Conservation (phyloP, 2,329 filamentous ascomycete species). For the Neofusicoccum sp. region DNA sequence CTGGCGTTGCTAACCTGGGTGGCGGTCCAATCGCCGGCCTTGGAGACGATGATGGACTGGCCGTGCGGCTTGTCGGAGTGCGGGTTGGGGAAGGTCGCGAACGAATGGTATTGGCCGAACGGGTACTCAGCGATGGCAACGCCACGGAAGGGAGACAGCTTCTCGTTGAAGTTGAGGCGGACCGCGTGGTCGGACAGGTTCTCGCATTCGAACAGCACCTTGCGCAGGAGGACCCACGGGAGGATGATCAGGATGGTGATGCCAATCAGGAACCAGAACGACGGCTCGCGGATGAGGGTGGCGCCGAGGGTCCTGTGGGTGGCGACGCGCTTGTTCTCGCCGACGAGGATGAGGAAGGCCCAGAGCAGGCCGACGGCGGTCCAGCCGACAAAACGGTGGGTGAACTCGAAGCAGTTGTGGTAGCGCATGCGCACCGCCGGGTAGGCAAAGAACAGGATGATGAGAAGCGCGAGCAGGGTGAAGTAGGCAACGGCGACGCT, state of each 20-base stretch:
- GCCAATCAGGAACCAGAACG: conserved; percentile 66
- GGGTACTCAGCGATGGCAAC: conserved; percentile 31
- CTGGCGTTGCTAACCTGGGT: conserved; percentile 24
- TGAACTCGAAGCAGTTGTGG: conserved; percentile 36
- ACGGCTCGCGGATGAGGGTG: conserved; percentile 47
- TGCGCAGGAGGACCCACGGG: conserved; percentile 71
- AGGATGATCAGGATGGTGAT: conserved; percentile 66
- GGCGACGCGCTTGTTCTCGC: conserved; percentile 22
- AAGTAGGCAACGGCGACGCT: conserved; percentile 26
- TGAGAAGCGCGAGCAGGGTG: conserved; percentile 24
- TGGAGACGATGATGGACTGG: conserved; percentile 33
- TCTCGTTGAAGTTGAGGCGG: conserved; percentile 54
- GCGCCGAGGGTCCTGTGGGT: conserved; percentile 33
- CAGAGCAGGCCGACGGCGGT: conserved; percentile 32
- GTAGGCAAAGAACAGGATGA: conserved; percentile 28
- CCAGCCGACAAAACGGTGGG: conserved; percentile 38
- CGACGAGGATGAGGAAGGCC: conserved; percentile 22
- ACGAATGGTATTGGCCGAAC: conserved; percentile 36
- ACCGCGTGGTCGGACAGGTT: conserved; percentile 70
- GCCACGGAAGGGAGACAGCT: conserved; percentile 30
- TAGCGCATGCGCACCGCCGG: conserved; percentile 25
- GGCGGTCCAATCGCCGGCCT: conserved; percentile 36
- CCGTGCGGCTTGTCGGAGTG: conserved; percentile 23
- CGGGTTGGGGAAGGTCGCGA: conserved; percentile 37
- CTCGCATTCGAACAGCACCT: conserved; percentile 64